Evolutionary conservation across 106 monocot genomes (phyloP), one percentile per base, ranked within the genome.

Genomic region (Apostasia ramifera): DNA sequence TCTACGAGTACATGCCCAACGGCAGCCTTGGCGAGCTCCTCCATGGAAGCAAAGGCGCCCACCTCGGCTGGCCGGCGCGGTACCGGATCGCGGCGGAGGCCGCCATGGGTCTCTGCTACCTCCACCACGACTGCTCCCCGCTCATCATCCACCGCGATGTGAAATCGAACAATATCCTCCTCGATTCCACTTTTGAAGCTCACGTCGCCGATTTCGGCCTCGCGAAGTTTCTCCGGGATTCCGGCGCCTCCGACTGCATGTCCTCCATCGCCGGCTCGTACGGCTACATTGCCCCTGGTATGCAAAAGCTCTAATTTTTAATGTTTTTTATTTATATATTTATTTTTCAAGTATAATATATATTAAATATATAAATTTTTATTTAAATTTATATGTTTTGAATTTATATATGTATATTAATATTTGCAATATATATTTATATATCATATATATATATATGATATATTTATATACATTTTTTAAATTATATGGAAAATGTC

Each of bases 191-290:
- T 2, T 88, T 86, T 52, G 91, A 95, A 71, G 94, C 94, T 1
- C 94, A 95, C 74, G 94, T 95, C 6, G 91, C 94, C 4, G 94
- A 95, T 52, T 95, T 95, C 56, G 94, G 94, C 38, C 91, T 95
- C 11, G 94, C 94, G 50, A 91, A 86, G 83, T 91, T 91, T 71
- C 52, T 88, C 39, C 52, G 41, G 4, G 81, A 59, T 48, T 63
- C 81, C 45, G 87, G 78, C 37, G 84, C 83, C 37, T 94, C 94
- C 8, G 94, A 91, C 68, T 94, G 87, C 83, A 85, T 94, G 87
- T 94, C 94, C 10, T 72, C 91, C 66, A 88, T 94, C 45, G 94
- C 91, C 68, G 94, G 94, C 0, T 91, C 94, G 9, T 95, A 95
- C 47, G 94, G 94, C 44, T 95, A 95, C 85, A 95, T 95, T 44